Percentiles rank a stretch among this genome's conserved stretches.
Evolutionary conservation across 352 stramenopile species (phyloP).

Genomic region (Globisporangium irregulare): DNA sequence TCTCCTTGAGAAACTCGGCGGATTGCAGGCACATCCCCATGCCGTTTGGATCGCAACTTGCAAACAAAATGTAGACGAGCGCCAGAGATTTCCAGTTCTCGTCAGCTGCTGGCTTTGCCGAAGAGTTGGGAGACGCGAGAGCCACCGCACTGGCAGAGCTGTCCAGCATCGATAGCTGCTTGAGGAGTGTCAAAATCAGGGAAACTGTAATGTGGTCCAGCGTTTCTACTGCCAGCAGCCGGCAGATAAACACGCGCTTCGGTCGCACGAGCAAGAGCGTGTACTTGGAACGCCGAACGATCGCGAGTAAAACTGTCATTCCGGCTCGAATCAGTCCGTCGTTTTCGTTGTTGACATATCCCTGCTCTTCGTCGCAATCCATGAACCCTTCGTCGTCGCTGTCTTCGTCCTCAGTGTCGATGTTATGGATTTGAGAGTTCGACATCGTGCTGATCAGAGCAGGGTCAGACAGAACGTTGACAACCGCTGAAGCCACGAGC

Average conservation of each 20-base stretch:
- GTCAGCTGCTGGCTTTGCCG: conserved; percentile 35
- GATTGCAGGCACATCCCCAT: conserved; percentile 69
- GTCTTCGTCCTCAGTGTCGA: conserved; percentile 27
- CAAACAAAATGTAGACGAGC: conserved; percentile 66
- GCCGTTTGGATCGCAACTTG: conserved; percentile 75
- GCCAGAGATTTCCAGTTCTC: conserved; percentile 71
- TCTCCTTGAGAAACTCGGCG: conserved; percentile 75
- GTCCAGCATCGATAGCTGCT: conserved; percentile 59
- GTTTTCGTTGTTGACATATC: conserved; percentile 56
- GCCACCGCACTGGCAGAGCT: conserved; percentile 16
- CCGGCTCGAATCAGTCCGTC: conserved; percentile 71
- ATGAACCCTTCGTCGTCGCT: conserved; percentile 31
- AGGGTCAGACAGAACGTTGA: conserved; percentile 61
- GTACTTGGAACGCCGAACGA: conserved; percentile 70
- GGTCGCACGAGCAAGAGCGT: conserved; percentile 57
- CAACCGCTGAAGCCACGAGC: conserved; percentile 41
- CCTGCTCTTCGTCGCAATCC: conserved; percentile 58
- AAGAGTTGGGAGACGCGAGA: conserved; percentile 16
- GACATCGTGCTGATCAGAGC: conserved; percentile 52
- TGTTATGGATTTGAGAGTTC: conserved; percentile 15
- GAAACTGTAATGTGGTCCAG: conserved; percentile 73
- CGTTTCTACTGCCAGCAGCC: conserved; percentile 66
- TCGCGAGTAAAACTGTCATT: conserved; percentile 63
- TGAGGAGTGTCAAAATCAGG: conserved; percentile 58
- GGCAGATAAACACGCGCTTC: conserved; percentile 71